Percentiles rank a stretch among this genome's conserved stretches.
Evolutionary conservation across 2,329 filamentous ascomycete genomes (phyloP).

Genomic region (Ascochyta lentis): DNA sequence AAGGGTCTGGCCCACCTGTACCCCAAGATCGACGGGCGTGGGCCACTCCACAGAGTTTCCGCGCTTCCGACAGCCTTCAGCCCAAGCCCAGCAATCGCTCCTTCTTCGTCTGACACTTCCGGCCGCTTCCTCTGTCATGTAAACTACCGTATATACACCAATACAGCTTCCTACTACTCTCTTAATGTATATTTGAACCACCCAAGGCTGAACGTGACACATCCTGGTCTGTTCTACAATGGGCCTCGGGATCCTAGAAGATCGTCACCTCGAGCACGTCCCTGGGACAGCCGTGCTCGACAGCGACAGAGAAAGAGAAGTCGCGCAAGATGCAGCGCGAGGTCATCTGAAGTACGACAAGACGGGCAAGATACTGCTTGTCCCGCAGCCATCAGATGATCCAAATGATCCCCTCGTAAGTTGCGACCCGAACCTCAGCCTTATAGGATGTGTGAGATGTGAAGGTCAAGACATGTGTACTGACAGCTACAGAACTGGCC

Average conservation of each 20-base stretch:
- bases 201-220: not conserved
- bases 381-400: slow-evolving; percentile 90
- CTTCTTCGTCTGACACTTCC: not conserved
- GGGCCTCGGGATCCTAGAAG: slow-evolving; percentile 77
- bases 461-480: not conserved
- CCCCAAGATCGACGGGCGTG: slow-evolving; percentile 5
- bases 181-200: slow-evolving; percentile 7
- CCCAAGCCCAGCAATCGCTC: slow-evolving; percentile 6
- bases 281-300: slow-evolving; percentile 60
- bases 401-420: slow-evolving; percentile 82
- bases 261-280: slow-evolving; percentile 70
- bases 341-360: slow-evolving; percentile 73
- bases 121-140: slow-evolving; percentile 6
- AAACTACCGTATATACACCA: not conserved
- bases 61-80: slow-evolving; percentile 1
- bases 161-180: not conserved
- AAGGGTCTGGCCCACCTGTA: slow-evolving; percentile 1
- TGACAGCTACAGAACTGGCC: slow-evolving; percentile 72
- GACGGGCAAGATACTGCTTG: slow-evolving; percentile 76
- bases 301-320: slow-evolving; percentile 29
- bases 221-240: slow-evolving; percentile 48
- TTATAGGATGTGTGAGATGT: not conserved
- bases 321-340: slow-evolving; percentile 38
- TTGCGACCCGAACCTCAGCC: slow-evolving; percentile 23
- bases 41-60: slow-evolving; percentile 1